These are phyloP conservation scores for Leccinum subtestaceum DNA, from an alignment of 768 basidiomycete species.

Conservation along the genomic window DNA sequence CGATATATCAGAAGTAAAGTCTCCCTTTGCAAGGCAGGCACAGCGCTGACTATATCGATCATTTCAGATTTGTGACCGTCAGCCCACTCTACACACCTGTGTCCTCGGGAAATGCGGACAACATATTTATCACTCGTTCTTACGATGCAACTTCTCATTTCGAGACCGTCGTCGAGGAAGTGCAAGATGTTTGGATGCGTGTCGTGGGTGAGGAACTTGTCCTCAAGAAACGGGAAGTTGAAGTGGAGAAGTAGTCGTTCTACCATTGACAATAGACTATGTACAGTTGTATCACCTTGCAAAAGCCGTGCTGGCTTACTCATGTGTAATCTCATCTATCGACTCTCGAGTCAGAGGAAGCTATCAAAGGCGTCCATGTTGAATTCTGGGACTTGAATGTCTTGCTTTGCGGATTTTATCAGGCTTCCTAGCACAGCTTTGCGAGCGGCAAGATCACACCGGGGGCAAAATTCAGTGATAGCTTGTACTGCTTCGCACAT, in stretches of 20 bases:
- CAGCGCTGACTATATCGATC: slow-evolving; percentile 10
- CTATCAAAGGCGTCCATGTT: slow-evolving; percentile 72
- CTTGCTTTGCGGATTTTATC: slow-evolving; percentile 89
- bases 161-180: slow-evolving; percentile 97
- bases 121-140: slow-evolving; percentile 95
- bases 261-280: slow-evolving; percentile 5
- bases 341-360: slow-evolving; percentile 5
- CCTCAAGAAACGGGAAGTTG: slow-evolving; percentile 83
- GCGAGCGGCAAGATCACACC: slow-evolving; percentile 59
- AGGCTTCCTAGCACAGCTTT: slow-evolving; percentile 78
- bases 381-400: slow-evolving; percentile 83
- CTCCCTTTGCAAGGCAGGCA: background rate
- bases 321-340: background rate
- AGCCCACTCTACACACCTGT: slow-evolving; percentile 89
- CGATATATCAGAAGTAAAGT: slow-evolving; percentile 88
- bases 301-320: slow-evolving; percentile 9
- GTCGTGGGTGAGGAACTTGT: slow-evolving; percentile 75
- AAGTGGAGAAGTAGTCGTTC: slow-evolving; percentile 46
- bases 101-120: slow-evolving; percentile 73
- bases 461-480: too few species aligned
- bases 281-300: slow-evolving; percentile 9
- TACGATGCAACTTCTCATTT: slow-evolving; percentile 99
- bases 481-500: too few species aligned
- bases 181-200: slow-evolving; percentile 93
- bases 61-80: slow-evolving; percentile 80